Percentiles rank a stretch among this genome's conserved stretches.
phyloP scores from a whole-genome alignment of 2,329 filamentous ascomycete genomes.

The Cryphonectria radicalis region DNA sequence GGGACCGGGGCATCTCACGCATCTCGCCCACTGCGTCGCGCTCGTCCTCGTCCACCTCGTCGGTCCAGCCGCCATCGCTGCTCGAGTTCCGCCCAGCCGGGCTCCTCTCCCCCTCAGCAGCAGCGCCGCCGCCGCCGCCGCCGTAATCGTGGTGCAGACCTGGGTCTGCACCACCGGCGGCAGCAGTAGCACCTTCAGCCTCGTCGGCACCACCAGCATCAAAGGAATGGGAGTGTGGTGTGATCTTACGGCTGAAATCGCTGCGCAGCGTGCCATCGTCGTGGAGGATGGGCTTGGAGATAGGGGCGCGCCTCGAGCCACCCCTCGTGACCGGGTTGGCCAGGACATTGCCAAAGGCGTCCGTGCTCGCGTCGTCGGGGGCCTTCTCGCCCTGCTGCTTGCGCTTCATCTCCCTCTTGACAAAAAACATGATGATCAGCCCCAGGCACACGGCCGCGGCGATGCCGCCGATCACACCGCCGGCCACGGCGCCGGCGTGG shows the following conservation, averaged over 20 bases:
- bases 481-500: constrained; percentile 49
- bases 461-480: constrained; percentile 52
- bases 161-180: constrained; percentile 1
- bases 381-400: constrained; percentile 24
- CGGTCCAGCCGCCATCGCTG: constrained; percentile 5
- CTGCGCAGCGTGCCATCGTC: constrained; percentile 48
- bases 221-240: constrained; percentile 27
- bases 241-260: constrained; percentile 55
- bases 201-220: constrained; percentile 16
- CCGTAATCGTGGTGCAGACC: constrained; percentile 17
- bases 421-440: constrained; percentile 45
- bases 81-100: background rate
- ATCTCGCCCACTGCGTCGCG: constrained; percentile 31
- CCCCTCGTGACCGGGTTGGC: constrained; percentile 55
- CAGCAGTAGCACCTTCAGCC: no score
- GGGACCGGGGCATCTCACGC: constrained; percentile 20
- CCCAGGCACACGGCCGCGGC: constrained; percentile 46
- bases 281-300: constrained; percentile 60
- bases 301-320: constrained; percentile 37
- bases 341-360: constrained; percentile 54
- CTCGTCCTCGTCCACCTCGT: constrained; percentile 23
- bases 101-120: constrained; percentile 19
- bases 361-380: constrained; percentile 34
- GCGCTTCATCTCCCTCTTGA: constrained; percentile 38
- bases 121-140: no score